Evolutionary conservation across 768 basidiomycete genomes (phyloP), one percentile per base, ranked within the genome.

Genomic region (Mycena capillaripes): DNA sequence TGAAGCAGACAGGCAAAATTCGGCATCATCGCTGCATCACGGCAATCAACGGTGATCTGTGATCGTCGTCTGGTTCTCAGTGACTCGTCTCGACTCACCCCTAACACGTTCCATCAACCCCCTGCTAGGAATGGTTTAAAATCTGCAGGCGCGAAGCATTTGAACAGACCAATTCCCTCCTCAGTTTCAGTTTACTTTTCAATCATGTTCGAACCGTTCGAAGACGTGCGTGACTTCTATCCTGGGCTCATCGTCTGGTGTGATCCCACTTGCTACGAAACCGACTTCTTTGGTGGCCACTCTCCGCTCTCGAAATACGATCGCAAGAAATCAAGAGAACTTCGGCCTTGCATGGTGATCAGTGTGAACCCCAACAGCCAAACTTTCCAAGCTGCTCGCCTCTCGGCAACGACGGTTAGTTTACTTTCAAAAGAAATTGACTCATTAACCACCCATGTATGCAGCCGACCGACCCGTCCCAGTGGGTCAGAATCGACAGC

Each of bases 201-300:
- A 59, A 29, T 34, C 38, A 65, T 70, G 63, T 75, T 75, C 36
- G 57, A 48, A 34, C 70, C 73, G 0, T 75, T 75, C 34, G 62
- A 58, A 34, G 48, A 50, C 32, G 55, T 50, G 25, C 55, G 27
- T 4, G 70, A 75, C 36, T 75, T 71, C 38, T 69, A 68, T 29
- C 61, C 70, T 36, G 73, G 53, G 79, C 82, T 83, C 81, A 85
- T 75, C 57, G 42, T 69, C 23, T 75, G 73, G 73, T 75, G 73
- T 25, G 73, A 75, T 61, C 73, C 73, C 36, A 9, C 46, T 29
- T 64, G 66, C 50, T 65, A 58, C 10, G 70, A 71, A 8, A 32
- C 59, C 0, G 69, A 70, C 19, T 1, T 59, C 12, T n/a, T 29
- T n/a, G 16, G 23, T 25, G 56, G 36, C 27, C 17, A 4, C 16